These are phyloP conservation scores for Neonothopanus nambi DNA, from an alignment of 1,284 basidiomycete species.

Conservation along the genomic window DNA sequence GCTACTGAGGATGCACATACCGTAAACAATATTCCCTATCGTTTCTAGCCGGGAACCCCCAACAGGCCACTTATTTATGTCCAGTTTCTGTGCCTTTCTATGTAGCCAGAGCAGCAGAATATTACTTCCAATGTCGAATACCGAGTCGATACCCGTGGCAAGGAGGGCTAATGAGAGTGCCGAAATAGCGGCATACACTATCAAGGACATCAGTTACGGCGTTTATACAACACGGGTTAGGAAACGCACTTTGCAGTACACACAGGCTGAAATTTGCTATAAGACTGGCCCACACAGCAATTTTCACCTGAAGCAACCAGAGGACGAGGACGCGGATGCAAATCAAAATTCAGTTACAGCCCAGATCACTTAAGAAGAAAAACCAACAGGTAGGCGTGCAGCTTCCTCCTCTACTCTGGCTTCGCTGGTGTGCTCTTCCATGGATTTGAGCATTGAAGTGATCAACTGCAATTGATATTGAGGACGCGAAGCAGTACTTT, in stretches of 20 bases:
- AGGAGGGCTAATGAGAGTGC: slow-evolving; percentile 86
- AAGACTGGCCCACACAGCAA: slow-evolving; percentile 86
- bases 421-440: slow-evolving; percentile 82
- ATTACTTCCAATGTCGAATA: slow-evolving; percentile 92
- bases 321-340: no score
- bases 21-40: slow-evolving; percentile 89
- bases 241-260: slow-evolving; percentile 60
- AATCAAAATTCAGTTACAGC: not conserved
- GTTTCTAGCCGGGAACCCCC: slow-evolving; percentile 90
- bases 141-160: slow-evolving; percentile 86
- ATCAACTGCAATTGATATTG: slow-evolving; percentile 62
- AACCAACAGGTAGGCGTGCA: slow-evolving; percentile 62
- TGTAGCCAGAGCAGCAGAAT: slow-evolving; percentile 84
- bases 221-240: not conserved
- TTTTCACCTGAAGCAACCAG: slow-evolving; percentile 79
- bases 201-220: slow-evolving; percentile 6
- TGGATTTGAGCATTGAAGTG: slow-evolving; percentile 79
- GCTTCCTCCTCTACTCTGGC: slow-evolving; percentile 65
- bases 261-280: slow-evolving; percentile 73
- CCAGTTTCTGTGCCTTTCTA: slow-evolving; percentile 69
- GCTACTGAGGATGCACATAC: slow-evolving; percentile 39
- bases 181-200: slow-evolving; percentile 86
- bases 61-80: slow-evolving; percentile 87
- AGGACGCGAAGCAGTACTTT: slow-evolving; percentile 9
- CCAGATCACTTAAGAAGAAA: not conserved